Evolutionary conservation across 2,329 filamentous ascomycete species (phyloP).

Genomic region (Chrysosphaeria jannelii): DNA sequence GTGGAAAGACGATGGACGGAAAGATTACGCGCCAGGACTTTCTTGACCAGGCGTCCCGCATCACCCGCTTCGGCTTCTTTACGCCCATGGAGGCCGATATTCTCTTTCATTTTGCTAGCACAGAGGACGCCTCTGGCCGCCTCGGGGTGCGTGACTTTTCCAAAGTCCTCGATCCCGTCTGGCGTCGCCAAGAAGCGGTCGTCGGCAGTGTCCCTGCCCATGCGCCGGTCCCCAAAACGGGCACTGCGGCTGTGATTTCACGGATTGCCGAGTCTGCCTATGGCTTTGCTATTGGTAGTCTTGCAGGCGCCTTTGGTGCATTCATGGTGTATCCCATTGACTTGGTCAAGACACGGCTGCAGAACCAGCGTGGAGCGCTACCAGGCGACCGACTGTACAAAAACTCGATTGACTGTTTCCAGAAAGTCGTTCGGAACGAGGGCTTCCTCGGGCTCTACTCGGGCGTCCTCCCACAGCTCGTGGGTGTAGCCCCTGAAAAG

Average conservation of each 20-base stretch:
- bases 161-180: conserved; percentile 82
- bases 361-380: conserved; percentile 67
- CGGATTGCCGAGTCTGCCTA: conserved; percentile 49
- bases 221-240: conserved; percentile 13
- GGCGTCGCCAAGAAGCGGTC: conserved; percentile 32
- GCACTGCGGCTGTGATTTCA: conserved; percentile 25
- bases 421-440: conserved; percentile 80
- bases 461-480: conserved; percentile 76
- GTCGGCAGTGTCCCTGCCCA: conserved; percentile 1
- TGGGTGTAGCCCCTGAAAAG: conserved; percentile 96
- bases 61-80: conserved; percentile 83
- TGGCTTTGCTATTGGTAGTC: conserved; percentile 66
- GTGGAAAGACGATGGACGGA: conserved; percentile 54
- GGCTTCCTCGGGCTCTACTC: conserved; percentile 76
- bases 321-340: conserved; percentile 99
- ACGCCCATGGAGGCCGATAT: conserved; percentile 98
- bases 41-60: conserved; percentile 67
- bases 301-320: conserved; percentile 87
- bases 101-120: conserved; percentile 87
- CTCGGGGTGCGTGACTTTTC: conserved; percentile 63
- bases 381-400: conserved; percentile 81
- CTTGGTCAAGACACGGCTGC: conserved; percentile 91
- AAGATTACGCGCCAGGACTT: conserved; percentile 90
- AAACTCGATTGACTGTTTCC: conserved; percentile 86
- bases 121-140: conserved; percentile 67